Evolutionary conservation across 345 rosid genomes (phyloP).

Genomic region (Camelina sativa): DNA sequence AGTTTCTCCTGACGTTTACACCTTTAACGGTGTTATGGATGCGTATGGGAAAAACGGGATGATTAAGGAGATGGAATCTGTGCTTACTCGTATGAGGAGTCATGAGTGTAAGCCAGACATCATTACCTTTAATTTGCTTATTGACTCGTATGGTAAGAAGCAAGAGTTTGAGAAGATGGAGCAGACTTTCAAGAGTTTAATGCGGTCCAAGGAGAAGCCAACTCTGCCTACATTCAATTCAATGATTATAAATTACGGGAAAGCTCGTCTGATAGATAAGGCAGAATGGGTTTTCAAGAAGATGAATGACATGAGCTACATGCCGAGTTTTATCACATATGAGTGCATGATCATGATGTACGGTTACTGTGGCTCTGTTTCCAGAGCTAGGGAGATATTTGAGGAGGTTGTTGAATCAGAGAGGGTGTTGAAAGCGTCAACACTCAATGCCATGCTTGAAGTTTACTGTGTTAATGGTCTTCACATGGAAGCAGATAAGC

Average conservation of each 20-base stretch:
- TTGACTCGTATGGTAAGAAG: slow-evolving; percentile 84
- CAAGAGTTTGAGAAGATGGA: slow-evolving; percentile 96
- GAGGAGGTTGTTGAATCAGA: slow-evolving; percentile 61
- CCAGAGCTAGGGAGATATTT: slow-evolving; percentile 73
- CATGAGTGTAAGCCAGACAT: slow-evolving; percentile 77
- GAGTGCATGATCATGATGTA: slow-evolving; percentile 85
- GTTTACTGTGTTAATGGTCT: slow-evolving; percentile 80
- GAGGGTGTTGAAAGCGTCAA: slow-evolving; percentile 63
- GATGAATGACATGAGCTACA: slow-evolving; percentile 73
- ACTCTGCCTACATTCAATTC: slow-evolving; percentile 86
- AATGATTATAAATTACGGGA: slow-evolving; percentile 86
- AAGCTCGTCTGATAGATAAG: slow-evolving; percentile 74
- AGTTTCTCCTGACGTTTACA: slow-evolving; percentile 74
- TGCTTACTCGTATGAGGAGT: slow-evolving; percentile 79
- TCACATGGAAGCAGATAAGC: slow-evolving; percentile 70
- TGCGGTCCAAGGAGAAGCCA: slow-evolving; percentile 81
- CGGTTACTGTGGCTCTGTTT: slow-evolving; percentile 72
- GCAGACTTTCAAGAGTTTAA: slow-evolving; percentile 77
- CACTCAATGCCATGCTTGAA: slow-evolving; percentile 81
- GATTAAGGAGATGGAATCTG: slow-evolving; percentile 87
- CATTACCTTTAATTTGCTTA: slow-evolving; percentile 78
- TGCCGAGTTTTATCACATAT: slow-evolving; percentile 70
- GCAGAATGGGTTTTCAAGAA: slow-evolving; percentile 66
- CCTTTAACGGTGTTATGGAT: slow-evolving; percentile 93
- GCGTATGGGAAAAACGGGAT: slow-evolving; percentile 92